A percentile compares a stretch with the other conserved stretches of the same genome.
phyloP scores from a whole-genome alignment of 1,139 yeast species.

The Lizanozyma gosingica region DNA sequence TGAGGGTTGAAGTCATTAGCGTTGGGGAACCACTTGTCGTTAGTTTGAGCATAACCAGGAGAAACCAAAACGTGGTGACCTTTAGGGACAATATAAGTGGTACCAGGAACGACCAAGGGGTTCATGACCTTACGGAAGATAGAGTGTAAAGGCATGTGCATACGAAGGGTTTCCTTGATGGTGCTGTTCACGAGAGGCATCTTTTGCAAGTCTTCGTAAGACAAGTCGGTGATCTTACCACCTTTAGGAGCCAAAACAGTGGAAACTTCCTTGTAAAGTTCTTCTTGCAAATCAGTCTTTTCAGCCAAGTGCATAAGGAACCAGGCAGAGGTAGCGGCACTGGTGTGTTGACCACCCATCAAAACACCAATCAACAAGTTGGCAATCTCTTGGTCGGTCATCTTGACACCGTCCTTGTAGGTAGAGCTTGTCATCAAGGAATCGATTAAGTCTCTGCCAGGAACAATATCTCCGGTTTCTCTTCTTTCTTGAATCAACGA shows the following conservation, averaged over 20 bases:
- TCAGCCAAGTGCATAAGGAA: conserved; percentile 83
- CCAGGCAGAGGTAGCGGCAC: conserved; percentile 96
- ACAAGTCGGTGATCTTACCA: conserved; percentile 41
- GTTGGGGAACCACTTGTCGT: conserved; percentile 69
- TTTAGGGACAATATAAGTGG: conserved; percentile 74
- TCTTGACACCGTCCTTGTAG: conserved; percentile 85
- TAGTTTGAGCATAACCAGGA: conserved; percentile 85
- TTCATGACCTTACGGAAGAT: conserved; percentile 84
- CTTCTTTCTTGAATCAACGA: conserved; percentile 70
- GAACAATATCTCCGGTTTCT: conserved; percentile 56
- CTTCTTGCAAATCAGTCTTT: conserved; percentile 74
- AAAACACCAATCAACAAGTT: conserved; percentile 88
- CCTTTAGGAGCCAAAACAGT: conserved; percentile 50
- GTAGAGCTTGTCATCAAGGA: conserved; percentile 73
- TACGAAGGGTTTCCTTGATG: conserved; percentile 86
- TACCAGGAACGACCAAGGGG: conserved; percentile 71
- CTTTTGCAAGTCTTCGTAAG: conserved; percentile 75
- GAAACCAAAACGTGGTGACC: conserved; percentile 88
- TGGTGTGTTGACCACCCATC: conserved; percentile 99
- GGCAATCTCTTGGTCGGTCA: conserved; percentile 95
- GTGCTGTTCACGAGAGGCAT: conserved; percentile 75
- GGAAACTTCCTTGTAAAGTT: conserved; percentile 65
- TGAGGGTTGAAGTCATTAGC: conserved; percentile 68
- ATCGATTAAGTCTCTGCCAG: conserved; percentile 83
- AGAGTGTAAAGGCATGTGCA: conserved; percentile 95